Conservation (phyloP, 495 filamentous ascomycete genomes). For the Mycothermus thermophilus region DNA sequence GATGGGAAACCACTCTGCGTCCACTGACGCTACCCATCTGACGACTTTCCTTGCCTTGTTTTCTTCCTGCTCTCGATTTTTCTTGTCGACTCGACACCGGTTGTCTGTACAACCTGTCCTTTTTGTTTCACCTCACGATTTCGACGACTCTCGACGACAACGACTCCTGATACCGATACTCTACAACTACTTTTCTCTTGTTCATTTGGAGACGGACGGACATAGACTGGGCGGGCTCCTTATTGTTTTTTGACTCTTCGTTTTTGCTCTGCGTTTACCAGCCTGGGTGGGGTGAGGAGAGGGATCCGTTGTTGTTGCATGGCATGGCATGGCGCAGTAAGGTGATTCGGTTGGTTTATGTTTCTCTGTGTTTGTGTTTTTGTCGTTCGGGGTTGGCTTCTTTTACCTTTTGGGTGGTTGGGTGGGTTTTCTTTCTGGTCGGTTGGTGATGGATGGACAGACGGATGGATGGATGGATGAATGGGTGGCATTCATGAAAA, state of each 20-base stretch:
- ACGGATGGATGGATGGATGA: not conserved
- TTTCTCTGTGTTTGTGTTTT: not conserved
- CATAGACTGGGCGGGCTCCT: no score
- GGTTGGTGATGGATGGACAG: not conserved
- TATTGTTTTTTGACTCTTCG: not conserved
- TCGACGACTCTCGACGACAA: no score
- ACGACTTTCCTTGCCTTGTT: slow-evolving; percentile 1
- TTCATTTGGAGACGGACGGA: no score
- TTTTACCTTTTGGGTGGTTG: not conserved
- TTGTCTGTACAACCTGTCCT: no score
- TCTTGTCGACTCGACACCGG: not conserved
- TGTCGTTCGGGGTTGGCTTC: not conserved
- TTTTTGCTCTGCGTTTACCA: not conserved
- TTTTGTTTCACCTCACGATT: no score
- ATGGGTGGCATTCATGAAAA: not conserved
- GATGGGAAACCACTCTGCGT: no score
- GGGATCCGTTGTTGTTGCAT: not conserved
- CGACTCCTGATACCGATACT: no score
- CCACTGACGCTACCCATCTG: slow-evolving; percentile 1
- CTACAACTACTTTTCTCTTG: no score
- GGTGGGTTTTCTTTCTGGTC: no score
- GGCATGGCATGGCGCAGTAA: slow-evolving; percentile 1
- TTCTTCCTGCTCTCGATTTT: not conserved
- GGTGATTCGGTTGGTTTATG: no score
- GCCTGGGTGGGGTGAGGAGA: not conserved